phyloP scores from a whole-genome alignment of 208 protist genomes.

The Crithidia expoeki region DNA sequence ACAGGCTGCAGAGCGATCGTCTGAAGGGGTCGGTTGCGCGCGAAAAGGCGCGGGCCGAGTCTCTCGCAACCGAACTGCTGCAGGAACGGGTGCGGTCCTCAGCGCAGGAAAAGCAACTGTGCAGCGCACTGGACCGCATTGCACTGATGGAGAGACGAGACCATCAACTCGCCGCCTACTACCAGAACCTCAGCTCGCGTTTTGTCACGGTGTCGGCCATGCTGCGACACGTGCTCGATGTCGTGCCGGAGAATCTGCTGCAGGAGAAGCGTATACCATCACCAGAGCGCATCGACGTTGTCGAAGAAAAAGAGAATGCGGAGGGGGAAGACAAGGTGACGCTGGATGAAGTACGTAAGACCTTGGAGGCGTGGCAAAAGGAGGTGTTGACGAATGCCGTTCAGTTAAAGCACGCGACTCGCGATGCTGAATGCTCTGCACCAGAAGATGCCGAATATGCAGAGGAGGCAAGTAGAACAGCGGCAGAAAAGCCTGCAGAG shows the following conservation, averaged over 20 bases:
- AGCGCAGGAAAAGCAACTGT: slow-evolving; percentile 45
- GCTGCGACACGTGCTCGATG: slow-evolving; percentile 51
- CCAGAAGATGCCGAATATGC: background rate
- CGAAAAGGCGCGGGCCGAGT: slow-evolving; percentile 28
- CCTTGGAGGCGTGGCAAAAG: slow-evolving; percentile 18
- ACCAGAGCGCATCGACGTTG: background rate
- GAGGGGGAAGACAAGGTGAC: background rate
- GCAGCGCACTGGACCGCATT: slow-evolving; percentile 41
- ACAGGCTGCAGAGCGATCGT: slow-evolving; percentile 62
- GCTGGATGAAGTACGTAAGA: slow-evolving; percentile 22
- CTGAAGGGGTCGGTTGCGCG: slow-evolving; percentile 23
- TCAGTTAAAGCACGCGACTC: background rate
- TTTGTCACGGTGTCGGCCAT: slow-evolving; percentile 50
- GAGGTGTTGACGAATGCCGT: slow-evolving; percentile 9
- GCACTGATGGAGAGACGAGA: slow-evolving; percentile 31
- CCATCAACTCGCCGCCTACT: slow-evolving; percentile 32
- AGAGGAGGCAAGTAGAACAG: background rate
- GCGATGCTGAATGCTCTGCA: background rate
- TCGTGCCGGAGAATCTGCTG: slow-evolving; percentile 16
- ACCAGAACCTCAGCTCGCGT: slow-evolving; percentile 39
- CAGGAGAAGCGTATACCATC: slow-evolving; percentile 12
- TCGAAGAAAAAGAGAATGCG: background rate
- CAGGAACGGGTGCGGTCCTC: slow-evolving; percentile 32
- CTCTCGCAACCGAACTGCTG: slow-evolving; percentile 33
- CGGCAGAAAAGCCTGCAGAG: background rate